Evolutionary conservation across 2,329 filamentous ascomycete genomes (phyloP).

Genomic region (Septoria linicola): DNA sequence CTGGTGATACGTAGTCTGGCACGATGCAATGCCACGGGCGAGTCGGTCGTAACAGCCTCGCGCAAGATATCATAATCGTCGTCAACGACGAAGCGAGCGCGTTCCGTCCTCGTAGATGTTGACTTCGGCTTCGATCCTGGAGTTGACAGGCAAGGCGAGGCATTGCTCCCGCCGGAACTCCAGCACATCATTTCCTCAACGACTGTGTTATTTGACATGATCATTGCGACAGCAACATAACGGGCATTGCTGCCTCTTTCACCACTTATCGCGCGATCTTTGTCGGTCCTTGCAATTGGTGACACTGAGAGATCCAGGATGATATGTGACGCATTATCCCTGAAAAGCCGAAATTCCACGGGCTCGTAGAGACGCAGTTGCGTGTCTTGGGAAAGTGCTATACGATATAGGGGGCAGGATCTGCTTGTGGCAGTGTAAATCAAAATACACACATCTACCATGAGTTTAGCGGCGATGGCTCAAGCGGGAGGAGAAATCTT

Average conservation of each 20-base stretch:
- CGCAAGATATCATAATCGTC: too few relatives aligned
- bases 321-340: neutral
- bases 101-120: too few relatives aligned
- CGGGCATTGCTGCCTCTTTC: too few relatives aligned
- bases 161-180: too few relatives aligned
- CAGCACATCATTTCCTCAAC: too few relatives aligned
- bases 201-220: too few relatives aligned
- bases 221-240: too few relatives aligned
- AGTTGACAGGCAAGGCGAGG: too few relatives aligned
- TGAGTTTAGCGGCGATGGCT: slow-evolving; percentile 2
- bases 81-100: too few relatives aligned
- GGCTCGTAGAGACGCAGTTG: neutral
- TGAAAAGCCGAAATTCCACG: neutral
- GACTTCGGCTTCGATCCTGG: too few relatives aligned
- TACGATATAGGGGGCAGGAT: neutral
- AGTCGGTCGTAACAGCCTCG: too few relatives aligned
- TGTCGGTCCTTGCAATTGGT: neutral
- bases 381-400: neutral
- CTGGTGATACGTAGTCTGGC: neutral
- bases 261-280: too few relatives aligned
- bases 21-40: neutral
- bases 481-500: slow-evolving; percentile 9
- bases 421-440: neutral
- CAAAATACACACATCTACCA: neutral
- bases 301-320: neutral